phyloP scores from a whole-genome alignment of 2,329 filamentous ascomycete species.

The Epicoccum sorghinum region DNA sequence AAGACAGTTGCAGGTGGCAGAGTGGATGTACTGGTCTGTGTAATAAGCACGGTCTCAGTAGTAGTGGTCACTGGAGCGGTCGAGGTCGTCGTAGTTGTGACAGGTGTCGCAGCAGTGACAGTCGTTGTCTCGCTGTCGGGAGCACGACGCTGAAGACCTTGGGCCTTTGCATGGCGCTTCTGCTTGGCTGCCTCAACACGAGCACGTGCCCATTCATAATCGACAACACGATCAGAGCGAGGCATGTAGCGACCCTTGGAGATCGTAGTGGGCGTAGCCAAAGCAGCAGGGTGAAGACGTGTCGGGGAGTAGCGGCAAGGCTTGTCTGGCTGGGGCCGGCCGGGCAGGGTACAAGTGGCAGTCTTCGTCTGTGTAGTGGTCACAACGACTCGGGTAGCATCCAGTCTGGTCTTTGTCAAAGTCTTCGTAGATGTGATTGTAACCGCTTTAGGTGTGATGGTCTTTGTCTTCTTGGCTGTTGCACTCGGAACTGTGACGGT shows the following conservation, averaged over 20 bases:
- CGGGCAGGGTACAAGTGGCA: constrained; percentile 47
- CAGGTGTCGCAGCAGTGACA: constrained; percentile 36
- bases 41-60: constrained; percentile 34
- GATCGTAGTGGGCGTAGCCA: constrained; percentile 35
- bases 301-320: constrained; percentile 45
- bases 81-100: constrained; percentile 42
- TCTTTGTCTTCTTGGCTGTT: constrained; percentile 42
- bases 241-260: constrained; percentile 33
- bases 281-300: constrained; percentile 36
- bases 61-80: constrained; percentile 35
- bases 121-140: constrained; percentile 46
- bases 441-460: constrained; percentile 37
- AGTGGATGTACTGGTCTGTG: constrained; percentile 33
- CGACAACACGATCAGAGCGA: constrained; percentile 36
- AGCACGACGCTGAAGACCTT: constrained; percentile 40
- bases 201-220: constrained; percentile 43
- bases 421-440: constrained; percentile 34
- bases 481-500: constrained; percentile 41
- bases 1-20: constrained; percentile 46
- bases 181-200: constrained; percentile 45
- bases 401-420: constrained; percentile 35
- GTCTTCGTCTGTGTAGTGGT: constrained; percentile 45
- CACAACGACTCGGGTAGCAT: constrained; percentile 32
- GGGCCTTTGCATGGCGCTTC: constrained; percentile 31
- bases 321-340: constrained; percentile 41